phyloP scores from a whole-genome alignment of 164 flowering plant genomes.

The Buxus sempervirens region DNA sequence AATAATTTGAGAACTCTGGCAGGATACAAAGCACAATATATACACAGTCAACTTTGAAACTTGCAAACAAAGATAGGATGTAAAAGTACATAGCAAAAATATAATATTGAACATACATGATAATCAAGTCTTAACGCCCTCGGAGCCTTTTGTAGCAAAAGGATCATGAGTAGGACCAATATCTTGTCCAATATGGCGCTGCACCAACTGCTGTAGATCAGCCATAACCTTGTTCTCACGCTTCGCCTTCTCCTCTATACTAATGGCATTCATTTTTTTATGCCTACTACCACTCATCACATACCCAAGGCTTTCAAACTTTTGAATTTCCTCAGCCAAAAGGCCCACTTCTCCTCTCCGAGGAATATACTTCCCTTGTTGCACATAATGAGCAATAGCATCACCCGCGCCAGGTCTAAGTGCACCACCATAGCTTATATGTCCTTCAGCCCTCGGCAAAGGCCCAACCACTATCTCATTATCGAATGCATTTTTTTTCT shows the following conservation, averaged over 20 bases:
- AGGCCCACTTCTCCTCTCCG: constrained; percentile 99
- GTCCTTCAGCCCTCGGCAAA: constrained; percentile 91
- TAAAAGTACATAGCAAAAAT: not conserved
- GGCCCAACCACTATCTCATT: constrained; percentile 82
- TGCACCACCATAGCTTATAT: constrained; percentile 98
- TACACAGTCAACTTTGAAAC: too few relatives aligned
- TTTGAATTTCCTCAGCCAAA: constrained; percentile 92
- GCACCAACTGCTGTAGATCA: constrained; percentile 89
- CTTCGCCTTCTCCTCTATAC: constrained; percentile 94
- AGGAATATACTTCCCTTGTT: constrained; percentile 97
- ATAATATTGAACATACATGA: constrained; percentile 20
- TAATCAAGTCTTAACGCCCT: constrained; percentile 58
- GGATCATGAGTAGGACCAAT: constrained; percentile 91
- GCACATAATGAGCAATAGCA: constrained; percentile 97
- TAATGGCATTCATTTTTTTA: constrained; percentile 98
- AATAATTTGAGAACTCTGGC: not conserved
- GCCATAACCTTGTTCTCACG: constrained; percentile 97
- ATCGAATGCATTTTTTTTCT: constrained; percentile 66
- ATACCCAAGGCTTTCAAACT: constrained; percentile 87
- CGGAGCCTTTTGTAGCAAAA: constrained; percentile 56
- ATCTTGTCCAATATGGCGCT: constrained; percentile 92
- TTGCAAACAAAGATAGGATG: not conserved
- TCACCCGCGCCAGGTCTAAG: constrained; percentile 99
- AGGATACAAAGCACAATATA: too few relatives aligned
- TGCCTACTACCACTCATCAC: constrained; percentile 99